These are phyloP conservation scores for Clarireedia hainanense DNA, from an alignment of 2,329 filamentous ascomycete species.

Conservation along the genomic window DNA sequence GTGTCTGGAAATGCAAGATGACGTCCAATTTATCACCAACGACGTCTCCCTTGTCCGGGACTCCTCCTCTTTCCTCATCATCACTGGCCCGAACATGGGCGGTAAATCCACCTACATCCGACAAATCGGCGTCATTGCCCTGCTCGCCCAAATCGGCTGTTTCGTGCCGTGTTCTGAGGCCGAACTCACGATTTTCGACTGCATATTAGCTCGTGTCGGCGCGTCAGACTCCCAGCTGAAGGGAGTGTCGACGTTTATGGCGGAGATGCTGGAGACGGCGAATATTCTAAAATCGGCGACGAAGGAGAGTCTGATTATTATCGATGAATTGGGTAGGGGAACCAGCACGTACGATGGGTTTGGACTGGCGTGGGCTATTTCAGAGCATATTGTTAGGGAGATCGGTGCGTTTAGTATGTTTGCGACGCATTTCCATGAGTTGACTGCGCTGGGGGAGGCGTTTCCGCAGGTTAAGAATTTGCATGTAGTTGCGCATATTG, in stretches of 20 bases:
- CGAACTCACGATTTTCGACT: conserved; percentile 92
- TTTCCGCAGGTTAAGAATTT: conserved; percentile 86
- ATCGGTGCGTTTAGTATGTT: conserved; percentile 94
- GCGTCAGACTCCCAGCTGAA: conserved; percentile 96
- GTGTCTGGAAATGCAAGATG: conserved; percentile 98
- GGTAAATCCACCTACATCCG: conserved; percentile 98
- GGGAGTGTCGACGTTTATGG: conserved; percentile 98
- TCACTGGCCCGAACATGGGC: conserved; percentile 95
- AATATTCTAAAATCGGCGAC: conserved; percentile 98
- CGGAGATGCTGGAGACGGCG: conserved; percentile 97
- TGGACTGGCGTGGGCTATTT: conserved; percentile 97
- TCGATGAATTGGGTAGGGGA: conserved; percentile 92
- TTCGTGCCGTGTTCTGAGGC: conserved; percentile 90
- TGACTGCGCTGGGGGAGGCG: conserved; percentile 82
- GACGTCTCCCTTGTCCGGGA: conserved; percentile 76
- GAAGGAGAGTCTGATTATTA: conserved; percentile 92
- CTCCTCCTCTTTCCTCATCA: conserved; percentile 68
- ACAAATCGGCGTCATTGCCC: conserved; percentile 90
- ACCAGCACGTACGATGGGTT: conserved; percentile 98
- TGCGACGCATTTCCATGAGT: conserved; percentile 96
- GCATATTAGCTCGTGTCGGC: conserved; percentile 90
- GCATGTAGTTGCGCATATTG: conserved; percentile 92
- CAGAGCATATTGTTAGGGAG: conserved; percentile 91
- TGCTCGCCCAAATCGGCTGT: conserved; percentile 95
- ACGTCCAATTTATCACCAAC: conserved; percentile 97